Base-by-base conservation (phyloP, 2,329 filamentous ascomycete genomes). In the Monosporascus sp. region DNA sequence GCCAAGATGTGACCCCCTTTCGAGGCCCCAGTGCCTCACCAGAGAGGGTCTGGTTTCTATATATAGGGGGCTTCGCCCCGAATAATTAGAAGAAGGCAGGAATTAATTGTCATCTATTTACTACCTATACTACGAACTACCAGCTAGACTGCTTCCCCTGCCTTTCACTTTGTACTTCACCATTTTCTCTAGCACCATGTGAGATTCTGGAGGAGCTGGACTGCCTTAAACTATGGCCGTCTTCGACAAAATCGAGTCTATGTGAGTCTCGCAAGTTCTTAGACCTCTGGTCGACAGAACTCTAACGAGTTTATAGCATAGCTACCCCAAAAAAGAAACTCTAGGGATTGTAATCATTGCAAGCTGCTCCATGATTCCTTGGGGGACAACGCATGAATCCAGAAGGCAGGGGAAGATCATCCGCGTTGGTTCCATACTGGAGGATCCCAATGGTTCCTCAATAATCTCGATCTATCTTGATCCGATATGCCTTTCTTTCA, bases 401-500 rank as follows among this genome's bases (percentile, higher is more conserved):
- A n/a, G 24, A 9, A 14, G 5, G 17, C 6, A n/a, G 20, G 53
- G 47, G 19, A 50, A 19, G n/a, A 24, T 53, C 5, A 20, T 37
- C 27, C 34, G 19, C 16, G 36, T 45, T 36, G 1, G 36, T 20
- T 54, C 55, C 11, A 49, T 41, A 22, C 37, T 58, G 4, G 47
- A 16, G 24, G 40, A 45, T 8, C 17, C 31, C 7, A 48, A 43
- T 26, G 31, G 45, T 9, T 16, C 40, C 8, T 37, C 48, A 2
- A 14, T 57, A 5, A 51, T 59, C 16, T 56, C 53, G 4, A 47
- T 59, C 0, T 57, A 59, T 40, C 24, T 17, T 8, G 53, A 58
- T 22, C 43, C 53, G 51, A 53, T 54, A 31, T 40, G 43, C 22
- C 43, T 16, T 19, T 40, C 31, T 34, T 34, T 34, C 11, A 34